A percentile compares a stretch with the other conserved stretches of the same genome.
Conservation (phyloP, 495 filamentous ascomycete genomes). For the Aspergillus heteromorphus region DNA sequence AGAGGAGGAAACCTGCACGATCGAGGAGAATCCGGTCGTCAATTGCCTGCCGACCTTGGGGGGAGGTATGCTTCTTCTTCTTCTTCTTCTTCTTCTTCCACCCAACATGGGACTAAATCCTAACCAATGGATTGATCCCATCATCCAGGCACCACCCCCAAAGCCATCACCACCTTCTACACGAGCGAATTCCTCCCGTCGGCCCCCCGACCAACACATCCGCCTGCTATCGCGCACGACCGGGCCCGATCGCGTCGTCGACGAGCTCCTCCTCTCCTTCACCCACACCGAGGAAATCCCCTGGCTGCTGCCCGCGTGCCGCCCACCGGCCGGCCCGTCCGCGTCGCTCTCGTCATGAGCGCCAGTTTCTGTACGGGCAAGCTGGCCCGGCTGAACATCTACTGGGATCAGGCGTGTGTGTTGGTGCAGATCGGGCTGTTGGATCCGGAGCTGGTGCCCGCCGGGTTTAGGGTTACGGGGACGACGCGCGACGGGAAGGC, state of each 20-base stretch:
- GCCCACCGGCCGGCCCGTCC: conserved; percentile 60
- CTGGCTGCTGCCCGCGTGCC: conserved; percentile 75
- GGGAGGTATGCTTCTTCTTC: conserved; percentile 37
- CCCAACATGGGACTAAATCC: too few relatives aligned
- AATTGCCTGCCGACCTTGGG: conserved; percentile 28
- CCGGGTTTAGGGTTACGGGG: conserved; percentile 30
- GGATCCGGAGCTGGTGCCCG: conserved; percentile 50
- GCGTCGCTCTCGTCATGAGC: conserved; percentile 64
- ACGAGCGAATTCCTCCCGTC: conserved; percentile 60
- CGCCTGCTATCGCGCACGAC: conserved; percentile 67
- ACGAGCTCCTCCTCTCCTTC: conserved; percentile 55
- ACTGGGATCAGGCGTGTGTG: conserved; percentile 82
- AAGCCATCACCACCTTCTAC: conserved; percentile 58
- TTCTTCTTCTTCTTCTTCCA: neutral
- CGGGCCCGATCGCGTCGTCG: conserved; percentile 52
- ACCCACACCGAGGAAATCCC: conserved; percentile 66
- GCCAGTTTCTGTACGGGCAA: conserved; percentile 68
- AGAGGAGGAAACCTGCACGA: neutral
- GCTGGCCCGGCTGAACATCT: conserved; percentile 70
- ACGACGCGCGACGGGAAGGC: conserved; percentile 18
- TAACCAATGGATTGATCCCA: too few relatives aligned
- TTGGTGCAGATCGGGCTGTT: conserved; percentile 71
- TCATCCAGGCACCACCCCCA: conserved; percentile 17
- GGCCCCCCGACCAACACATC: conserved; percentile 61
- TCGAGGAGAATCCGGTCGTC: conserved; percentile 13